A percentile compares a stretch with the other conserved stretches of the same genome.
phyloP scores from a whole-genome alignment of 208 protist genomes.

The Perkinsela sp. region DNA sequence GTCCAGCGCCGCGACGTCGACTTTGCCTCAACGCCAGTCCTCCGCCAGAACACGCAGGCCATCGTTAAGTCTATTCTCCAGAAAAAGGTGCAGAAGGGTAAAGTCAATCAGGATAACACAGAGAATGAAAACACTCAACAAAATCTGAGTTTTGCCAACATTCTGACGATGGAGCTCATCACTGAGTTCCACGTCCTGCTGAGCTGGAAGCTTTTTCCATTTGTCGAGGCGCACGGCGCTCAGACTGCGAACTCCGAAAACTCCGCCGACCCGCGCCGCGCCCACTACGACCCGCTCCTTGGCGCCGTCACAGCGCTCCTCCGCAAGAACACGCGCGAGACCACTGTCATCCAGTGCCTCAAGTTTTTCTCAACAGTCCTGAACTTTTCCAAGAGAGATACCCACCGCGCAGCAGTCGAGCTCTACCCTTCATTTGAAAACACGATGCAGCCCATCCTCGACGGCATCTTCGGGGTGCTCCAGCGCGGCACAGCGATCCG shows the following conservation, averaged over 20 bases:
- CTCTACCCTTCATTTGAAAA: neutral
- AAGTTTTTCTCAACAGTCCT: neutral
- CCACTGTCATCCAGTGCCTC: neutral
- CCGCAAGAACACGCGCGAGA: neutral
- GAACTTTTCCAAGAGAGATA: neutral
- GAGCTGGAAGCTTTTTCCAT: neutral
- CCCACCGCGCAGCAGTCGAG: neutral
- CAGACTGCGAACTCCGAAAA: neutral
- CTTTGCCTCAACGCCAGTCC: neutral
- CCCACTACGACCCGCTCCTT: neutral
- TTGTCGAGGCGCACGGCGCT: neutral
- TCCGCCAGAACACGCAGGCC: neutral
- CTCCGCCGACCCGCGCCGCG: neutral
- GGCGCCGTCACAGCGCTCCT: neutral
- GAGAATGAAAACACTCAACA: neutral
- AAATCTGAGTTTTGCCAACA: neutral
- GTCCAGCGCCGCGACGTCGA: neutral
- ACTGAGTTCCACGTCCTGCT: neutral
- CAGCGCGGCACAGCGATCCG: neutral
- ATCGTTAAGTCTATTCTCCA: neutral
- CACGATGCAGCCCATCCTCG: neutral
- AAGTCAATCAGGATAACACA: neutral
- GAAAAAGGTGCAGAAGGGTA: neutral
- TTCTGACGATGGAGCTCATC: constrained; percentile 1
- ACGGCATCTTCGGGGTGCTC: neutral